A percentile compares a stretch with the other conserved stretches of the same genome.
phyloP scores from a whole-genome alignment of 805 yeast genomes.

The Myxozyma neglecta region DNA sequence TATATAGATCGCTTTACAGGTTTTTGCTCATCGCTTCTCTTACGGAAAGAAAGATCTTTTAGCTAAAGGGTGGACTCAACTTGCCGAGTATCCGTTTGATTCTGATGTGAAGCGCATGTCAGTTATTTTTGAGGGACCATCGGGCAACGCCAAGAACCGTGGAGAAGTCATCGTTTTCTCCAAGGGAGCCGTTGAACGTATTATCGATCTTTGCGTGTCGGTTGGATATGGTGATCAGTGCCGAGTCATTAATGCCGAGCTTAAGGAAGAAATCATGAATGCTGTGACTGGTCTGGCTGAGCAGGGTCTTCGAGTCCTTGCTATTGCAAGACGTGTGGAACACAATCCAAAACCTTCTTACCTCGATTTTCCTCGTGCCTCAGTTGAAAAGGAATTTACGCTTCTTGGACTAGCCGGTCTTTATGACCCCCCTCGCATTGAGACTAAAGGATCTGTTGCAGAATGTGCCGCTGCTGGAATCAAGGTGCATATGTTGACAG shows the following conservation, averaged over 20 bases:
- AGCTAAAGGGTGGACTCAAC: slow-evolving; percentile 49
- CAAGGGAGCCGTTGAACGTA: slow-evolving; percentile 77
- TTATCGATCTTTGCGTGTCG: slow-evolving; percentile 53
- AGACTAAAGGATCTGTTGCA: slow-evolving; percentile 64
- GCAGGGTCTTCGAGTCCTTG: slow-evolving; percentile 71
- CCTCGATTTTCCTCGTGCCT: slow-evolving; percentile 42
- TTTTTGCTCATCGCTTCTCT: slow-evolving; percentile 62
- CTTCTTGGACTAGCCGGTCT: slow-evolving; percentile 74
- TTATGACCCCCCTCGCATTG: slow-evolving; percentile 76
- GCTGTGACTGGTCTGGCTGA: slow-evolving; percentile 61
- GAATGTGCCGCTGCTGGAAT: slow-evolving; percentile 73
- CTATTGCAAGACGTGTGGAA: slow-evolving; percentile 55
- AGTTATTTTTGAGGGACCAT: slow-evolving; percentile 49
- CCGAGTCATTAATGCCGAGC: slow-evolving; percentile 40
- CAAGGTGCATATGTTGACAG: slow-evolving; percentile 78
- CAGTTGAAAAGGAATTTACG: slow-evolving; percentile 54
- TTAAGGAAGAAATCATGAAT: slow-evolving; percentile 47
- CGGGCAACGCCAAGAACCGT: neutral
- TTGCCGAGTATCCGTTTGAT: slow-evolving; percentile 72
- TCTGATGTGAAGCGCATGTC: slow-evolving; percentile 74
- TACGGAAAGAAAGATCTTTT: slow-evolving; percentile 44
- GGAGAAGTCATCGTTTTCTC: slow-evolving; percentile 45
- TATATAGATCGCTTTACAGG: slow-evolving; percentile 68
- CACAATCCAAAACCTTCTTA: slow-evolving; percentile 25
- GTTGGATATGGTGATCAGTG: slow-evolving; percentile 34